phyloP scores from a whole-genome alignment of 192 early-diverging fungal species.

The Jimgerdemannia lactiflua region DNA sequence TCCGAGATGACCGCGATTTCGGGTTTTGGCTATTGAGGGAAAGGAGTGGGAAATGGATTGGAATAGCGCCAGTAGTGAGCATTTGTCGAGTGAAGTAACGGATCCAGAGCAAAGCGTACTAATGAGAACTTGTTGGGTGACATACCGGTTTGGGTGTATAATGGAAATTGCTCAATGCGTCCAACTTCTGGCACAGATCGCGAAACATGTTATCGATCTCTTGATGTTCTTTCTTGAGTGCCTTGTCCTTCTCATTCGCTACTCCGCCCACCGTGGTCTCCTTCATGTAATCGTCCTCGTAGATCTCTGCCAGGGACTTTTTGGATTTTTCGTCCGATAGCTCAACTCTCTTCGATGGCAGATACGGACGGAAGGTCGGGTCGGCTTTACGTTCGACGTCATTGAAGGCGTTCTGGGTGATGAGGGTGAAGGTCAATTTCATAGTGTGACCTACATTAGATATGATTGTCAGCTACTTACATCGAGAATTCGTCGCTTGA shows the following conservation, averaged over 20 bases:
- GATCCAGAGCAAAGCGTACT: not conserved
- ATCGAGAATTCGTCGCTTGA: slow-evolving; percentile 90
- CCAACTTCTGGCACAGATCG: slow-evolving; percentile 79
- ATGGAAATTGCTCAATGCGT: slow-evolving; percentile 94
- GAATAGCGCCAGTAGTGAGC: not conserved
- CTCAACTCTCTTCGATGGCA: slow-evolving; percentile 73
- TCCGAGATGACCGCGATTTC: slow-evolving; percentile 78
- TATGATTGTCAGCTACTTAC: slow-evolving; percentile 6
- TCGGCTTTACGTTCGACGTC: slow-evolving; percentile 92
- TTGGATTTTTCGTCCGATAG: slow-evolving; percentile 83
- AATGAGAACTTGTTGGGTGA: not conserved
- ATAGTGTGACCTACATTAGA: no score
- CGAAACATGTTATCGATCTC: slow-evolving; percentile 79
- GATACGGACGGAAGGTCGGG: slow-evolving; percentile 64
- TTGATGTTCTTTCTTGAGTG: slow-evolving; percentile 72
- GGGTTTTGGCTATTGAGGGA: slow-evolving; percentile 36
- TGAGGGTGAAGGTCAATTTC: not conserved
- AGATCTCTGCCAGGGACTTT: slow-evolving; percentile 88
- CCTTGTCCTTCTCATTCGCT: slow-evolving; percentile 75
- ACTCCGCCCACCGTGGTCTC: slow-evolving; percentile 44
- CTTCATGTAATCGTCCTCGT: slow-evolving; percentile 87
- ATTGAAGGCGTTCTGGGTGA: slow-evolving; percentile 66
- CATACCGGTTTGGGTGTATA: slow-evolving; percentile 77
- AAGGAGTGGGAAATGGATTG: not conserved
- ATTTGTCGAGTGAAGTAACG: not conserved